Evolutionary conservation across 805 yeast species (phyloP), one percentile per base, ranked within the genome.

Genomic region (Hanseniaspora nectarophila): DNA sequence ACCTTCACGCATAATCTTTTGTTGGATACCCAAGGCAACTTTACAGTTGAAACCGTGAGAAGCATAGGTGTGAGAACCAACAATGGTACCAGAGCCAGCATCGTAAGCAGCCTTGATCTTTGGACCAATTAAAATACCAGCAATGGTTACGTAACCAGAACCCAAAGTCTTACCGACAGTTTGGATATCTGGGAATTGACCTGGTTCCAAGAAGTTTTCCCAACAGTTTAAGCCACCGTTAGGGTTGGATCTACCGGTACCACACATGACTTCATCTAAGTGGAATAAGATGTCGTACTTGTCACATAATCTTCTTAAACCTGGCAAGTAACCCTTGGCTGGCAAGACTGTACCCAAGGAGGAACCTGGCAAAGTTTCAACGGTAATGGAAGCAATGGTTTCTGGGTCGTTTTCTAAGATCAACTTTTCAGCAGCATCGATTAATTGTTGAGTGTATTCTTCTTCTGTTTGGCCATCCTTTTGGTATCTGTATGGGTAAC

Each of bases 211-310:
- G 53, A 60, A 70, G 55, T 70, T 70, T 58, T 72, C 75, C 72
- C 75, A 74, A 54, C 74, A 74, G 62, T 66, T 69, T 56, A 69
- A 67, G 28, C 69, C 67, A 34, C 80, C 79, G 42, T 61, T 58
- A 15, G 65, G 64, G 54, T 60, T 59, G 55, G 70, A 64, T 59
- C 81, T 70, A 21, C 80, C 80, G 35, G 74, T 70, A 32, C 81
- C 81, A 59, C 77, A 75, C 78, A 76, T 75, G 42, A 75, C 76
- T 63, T 77, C 81, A 57, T 76, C 81, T 45, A 74, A 63, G 64
- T 73, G 67, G 57, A 76, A 64, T 38, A 75, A 61, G 37, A 73
- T 68, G 42, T 74, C 79, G 61, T 75, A 75, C 59, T 75, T 75
- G 62, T 73, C 71, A 59, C 78, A 74, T 47, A 76, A 60, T 39